Evolutionary conservation across 2,329 filamentous ascomycete species (phyloP).

Genomic region (Botryosphaeria dothidea): DNA sequence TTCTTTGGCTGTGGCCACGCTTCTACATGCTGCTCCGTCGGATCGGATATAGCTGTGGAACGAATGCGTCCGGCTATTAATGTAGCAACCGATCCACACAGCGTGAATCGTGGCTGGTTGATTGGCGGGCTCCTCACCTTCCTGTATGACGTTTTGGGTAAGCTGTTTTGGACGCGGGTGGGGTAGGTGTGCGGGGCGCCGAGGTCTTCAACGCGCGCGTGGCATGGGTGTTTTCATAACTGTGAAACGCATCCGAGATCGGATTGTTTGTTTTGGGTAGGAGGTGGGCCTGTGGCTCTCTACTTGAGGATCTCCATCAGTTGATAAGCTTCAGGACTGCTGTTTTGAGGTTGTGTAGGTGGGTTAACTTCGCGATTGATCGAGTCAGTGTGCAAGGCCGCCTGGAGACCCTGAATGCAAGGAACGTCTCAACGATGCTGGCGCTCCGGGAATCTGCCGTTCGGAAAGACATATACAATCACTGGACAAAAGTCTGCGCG

Average conservation of each 20-base stretch:
- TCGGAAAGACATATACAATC: no score
- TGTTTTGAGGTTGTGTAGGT: not conserved
- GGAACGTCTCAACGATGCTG: no score
- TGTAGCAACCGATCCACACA: not conserved
- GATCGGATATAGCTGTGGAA: not conserved
- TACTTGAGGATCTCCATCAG: not conserved
- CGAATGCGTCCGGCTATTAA: not conserved
- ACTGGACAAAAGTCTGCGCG: no score
- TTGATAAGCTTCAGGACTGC: not conserved
- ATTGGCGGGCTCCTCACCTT: not conserved
- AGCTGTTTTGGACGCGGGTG: not conserved
- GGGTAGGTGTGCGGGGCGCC: conserved; percentile 11
- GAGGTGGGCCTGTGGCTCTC: not conserved
- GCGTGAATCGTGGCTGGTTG: not conserved
- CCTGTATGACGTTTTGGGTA: not conserved
- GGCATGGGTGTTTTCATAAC: not conserved
- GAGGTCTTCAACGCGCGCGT: not conserved
- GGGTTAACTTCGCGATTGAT: not conserved
- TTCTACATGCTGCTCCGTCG: not conserved
- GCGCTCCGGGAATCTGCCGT: no score
- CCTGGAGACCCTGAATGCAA: not conserved
- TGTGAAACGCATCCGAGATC: conserved; percentile 1
- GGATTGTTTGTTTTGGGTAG: not conserved
- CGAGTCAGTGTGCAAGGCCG: not conserved
- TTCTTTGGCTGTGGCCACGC: not conserved